These are phyloP conservation scores for Pezicula neosporulosa DNA, from an alignment of 2,329 filamentous ascomycete genomes.

Conservation along the genomic window DNA sequence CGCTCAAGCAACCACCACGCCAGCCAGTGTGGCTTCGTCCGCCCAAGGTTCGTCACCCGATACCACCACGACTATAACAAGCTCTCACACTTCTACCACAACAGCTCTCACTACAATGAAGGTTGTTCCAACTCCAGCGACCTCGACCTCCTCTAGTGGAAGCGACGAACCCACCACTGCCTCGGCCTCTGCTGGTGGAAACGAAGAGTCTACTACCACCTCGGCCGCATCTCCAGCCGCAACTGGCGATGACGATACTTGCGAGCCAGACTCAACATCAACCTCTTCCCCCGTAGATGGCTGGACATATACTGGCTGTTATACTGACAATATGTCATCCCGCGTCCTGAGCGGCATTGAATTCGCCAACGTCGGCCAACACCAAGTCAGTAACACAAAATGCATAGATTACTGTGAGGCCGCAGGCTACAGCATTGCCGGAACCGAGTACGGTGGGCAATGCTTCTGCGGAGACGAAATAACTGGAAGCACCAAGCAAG, in stretches of 20 bases:
- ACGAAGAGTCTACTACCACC: slow-evolving; percentile 1
- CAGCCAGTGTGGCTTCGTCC: slow-evolving; percentile 1
- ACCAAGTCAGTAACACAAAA: slow-evolving; percentile 36
- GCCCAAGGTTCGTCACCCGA: background rate
- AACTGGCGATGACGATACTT: background rate
- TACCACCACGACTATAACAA: background rate
- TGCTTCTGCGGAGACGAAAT: slow-evolving; percentile 45
- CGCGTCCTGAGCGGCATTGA: slow-evolving; percentile 37
- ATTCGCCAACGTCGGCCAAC: slow-evolving; percentile 36
- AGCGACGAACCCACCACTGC: background rate
- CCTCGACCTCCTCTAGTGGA: background rate
- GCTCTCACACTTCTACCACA: background rate
- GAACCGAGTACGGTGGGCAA: slow-evolving; percentile 44
- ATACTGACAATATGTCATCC: slow-evolving; percentile 29
- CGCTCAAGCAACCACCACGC: background rate
- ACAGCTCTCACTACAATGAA: background rate
- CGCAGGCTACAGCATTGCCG: slow-evolving; percentile 42
- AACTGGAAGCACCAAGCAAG: slow-evolving; percentile 35
- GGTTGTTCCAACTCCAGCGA: background rate
- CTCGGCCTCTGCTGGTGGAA: background rate
- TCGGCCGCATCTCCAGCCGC: background rate
- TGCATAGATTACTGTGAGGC: slow-evolving; percentile 46
- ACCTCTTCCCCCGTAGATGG: slow-evolving; percentile 17
- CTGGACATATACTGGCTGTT: slow-evolving; percentile 42
- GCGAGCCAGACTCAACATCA: slow-evolving; percentile 9